These are phyloP conservation scores for Ogataea angusta DNA, from an alignment of 805 yeast species.

Conservation along the genomic window DNA sequence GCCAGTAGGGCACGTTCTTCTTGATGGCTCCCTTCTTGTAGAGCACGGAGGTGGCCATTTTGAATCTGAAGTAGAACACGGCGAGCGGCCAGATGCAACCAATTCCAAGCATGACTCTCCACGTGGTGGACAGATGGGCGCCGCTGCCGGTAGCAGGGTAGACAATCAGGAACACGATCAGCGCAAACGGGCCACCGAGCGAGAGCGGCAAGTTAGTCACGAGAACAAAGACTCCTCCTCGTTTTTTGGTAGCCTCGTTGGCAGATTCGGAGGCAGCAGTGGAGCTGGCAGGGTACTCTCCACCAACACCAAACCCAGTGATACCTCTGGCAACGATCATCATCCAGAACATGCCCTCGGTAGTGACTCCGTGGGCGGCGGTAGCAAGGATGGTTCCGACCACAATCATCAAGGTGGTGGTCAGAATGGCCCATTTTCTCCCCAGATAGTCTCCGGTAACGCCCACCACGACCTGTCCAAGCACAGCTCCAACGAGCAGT, in stretches of 20 bases:
- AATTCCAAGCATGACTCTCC: slow-evolving; percentile 69
- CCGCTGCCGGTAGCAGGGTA: slow-evolving; percentile 50
- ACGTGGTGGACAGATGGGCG: slow-evolving; percentile 46
- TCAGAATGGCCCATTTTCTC: slow-evolving; percentile 57
- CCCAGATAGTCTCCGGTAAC: slow-evolving; percentile 55
- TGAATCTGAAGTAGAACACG: slow-evolving; percentile 68
- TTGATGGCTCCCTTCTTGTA: slow-evolving; percentile 64
- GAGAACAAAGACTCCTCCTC: slow-evolving; percentile 65
- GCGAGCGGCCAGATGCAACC: slow-evolving; percentile 68
- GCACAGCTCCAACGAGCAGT: slow-evolving; percentile 53
- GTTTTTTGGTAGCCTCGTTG: slow-evolving; percentile 53
- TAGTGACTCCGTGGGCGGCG: slow-evolving; percentile 52
- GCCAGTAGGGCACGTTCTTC: slow-evolving; percentile 52
- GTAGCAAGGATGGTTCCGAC: slow-evolving; percentile 57
- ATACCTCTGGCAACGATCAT: slow-evolving; percentile 69
- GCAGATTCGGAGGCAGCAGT: slow-evolving; percentile 62
- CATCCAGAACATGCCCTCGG: slow-evolving; percentile 51
- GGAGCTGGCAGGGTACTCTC: slow-evolving; percentile 62
- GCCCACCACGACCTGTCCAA: slow-evolving; percentile 61
- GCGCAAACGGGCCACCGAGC: slow-evolving; percentile 77
- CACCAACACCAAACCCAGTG: slow-evolving; percentile 75
- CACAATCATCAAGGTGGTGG: slow-evolving; percentile 55
- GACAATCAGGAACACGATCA: slow-evolving; percentile 64
- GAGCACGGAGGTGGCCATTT: slow-evolving; percentile 63
- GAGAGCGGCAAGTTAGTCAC: slow-evolving; percentile 73